Conservation (phyloP, 495 filamentous ascomycete species). For the Xylaria castorea region DNA sequence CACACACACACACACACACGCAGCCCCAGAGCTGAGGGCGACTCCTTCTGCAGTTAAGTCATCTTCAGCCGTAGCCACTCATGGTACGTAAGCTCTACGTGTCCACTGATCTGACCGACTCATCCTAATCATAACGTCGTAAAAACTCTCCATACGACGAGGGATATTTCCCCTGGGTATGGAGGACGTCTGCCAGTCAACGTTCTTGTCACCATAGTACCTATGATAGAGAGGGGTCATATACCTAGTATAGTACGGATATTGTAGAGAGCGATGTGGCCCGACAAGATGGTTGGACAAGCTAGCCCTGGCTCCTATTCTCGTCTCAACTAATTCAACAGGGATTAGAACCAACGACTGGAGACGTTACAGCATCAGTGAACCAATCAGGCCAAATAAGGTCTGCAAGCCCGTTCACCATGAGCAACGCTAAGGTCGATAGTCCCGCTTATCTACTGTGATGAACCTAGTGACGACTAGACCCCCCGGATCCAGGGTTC, state of each 20-base stretch:
- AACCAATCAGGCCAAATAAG: conserved; percentile 11
- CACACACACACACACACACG: conserved; percentile 25
- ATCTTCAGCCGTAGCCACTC: conserved; percentile 26
- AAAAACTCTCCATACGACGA: neutral
- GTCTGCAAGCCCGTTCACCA: conserved; percentile 10
- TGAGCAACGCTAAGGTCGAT: conserved; percentile 19
- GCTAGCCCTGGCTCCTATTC: conserved; percentile 17
- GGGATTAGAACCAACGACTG: conserved; percentile 24
- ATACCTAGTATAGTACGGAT: too few relatives aligned
- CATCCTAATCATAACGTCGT: conserved; percentile 2
- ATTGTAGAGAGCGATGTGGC: neutral
- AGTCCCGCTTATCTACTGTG: conserved; percentile 17
- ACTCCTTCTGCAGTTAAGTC: neutral
- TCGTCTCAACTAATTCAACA: conserved; percentile 9
- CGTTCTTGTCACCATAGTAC: neutral
- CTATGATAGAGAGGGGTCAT: conserved; percentile 7
- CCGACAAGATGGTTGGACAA: conserved; percentile 27
- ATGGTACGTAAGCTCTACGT: conserved; percentile 2
- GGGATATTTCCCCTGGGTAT: neutral
- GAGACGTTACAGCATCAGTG: conserved; percentile 4
- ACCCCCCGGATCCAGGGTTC: conserved; percentile 20
- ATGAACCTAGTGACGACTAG: neutral
- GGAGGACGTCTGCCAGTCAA: conserved; percentile 12
- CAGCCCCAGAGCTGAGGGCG: conserved; percentile 23
- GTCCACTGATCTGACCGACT: neutral